These are phyloP conservation scores for Alnus rubra DNA, from an alignment of 306 rosid species.

Conservation along the genomic window DNA sequence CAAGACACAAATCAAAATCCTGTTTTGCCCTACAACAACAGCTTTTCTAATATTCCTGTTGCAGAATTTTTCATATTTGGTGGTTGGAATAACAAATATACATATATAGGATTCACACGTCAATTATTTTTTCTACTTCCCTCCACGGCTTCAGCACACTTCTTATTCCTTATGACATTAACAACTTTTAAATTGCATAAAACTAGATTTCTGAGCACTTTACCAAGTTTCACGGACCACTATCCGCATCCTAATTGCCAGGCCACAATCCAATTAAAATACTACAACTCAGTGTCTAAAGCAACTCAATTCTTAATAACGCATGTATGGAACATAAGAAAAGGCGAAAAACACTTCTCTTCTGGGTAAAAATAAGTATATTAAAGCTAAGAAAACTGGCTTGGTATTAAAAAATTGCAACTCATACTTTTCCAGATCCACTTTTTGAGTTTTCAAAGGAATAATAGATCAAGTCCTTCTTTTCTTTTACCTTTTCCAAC, in stretches of 20 bases:
- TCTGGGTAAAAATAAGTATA: conserved; percentile 3
- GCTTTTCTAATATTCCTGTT: conserved; percentile 6
- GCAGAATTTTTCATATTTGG: conserved; percentile 2
- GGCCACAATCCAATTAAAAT: conserved; percentile 12
- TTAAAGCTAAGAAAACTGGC: conserved; percentile 7
- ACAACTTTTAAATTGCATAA: conserved; percentile 3
- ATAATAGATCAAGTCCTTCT: conserved; percentile 28
- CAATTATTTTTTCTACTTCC: neutral
- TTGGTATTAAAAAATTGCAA: conserved; percentile 17
- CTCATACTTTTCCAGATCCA: conserved; percentile 29
- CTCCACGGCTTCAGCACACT: neutral
- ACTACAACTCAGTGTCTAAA: neutral
- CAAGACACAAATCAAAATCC: neutral
- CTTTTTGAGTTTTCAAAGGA: conserved; percentile 20
- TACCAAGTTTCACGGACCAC: conserved; percentile 9
- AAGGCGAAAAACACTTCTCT: conserved; percentile 20
- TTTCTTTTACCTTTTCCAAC: conserved; percentile 1
- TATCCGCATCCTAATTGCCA: conserved; percentile 7
- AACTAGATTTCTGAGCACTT: conserved; percentile 1
- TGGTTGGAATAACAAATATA: neutral
- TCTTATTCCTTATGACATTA: conserved; percentile 6
- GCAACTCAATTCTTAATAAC: neutral
- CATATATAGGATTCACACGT: neutral
- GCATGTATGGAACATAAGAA: neutral
- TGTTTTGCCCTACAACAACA: too few species aligned